phyloP scores from a whole-genome alignment of 2,329 filamentous ascomycete genomes.

The Diaporthe australafricana region DNA sequence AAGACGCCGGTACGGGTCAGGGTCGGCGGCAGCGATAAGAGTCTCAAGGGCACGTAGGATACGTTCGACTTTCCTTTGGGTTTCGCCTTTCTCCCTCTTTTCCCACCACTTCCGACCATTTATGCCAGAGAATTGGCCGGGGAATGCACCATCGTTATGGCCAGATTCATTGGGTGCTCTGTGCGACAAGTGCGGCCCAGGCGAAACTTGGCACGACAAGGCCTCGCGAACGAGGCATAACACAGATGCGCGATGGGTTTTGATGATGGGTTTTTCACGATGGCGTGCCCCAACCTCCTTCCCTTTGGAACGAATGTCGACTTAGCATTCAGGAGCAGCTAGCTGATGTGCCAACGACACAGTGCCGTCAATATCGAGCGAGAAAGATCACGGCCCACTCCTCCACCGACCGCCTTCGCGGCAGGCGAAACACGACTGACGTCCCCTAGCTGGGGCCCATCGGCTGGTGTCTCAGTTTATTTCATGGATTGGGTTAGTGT shows the following conservation, averaged over 20 bases:
- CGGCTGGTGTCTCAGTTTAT: not conserved
- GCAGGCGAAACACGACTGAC: conserved; percentile 34
- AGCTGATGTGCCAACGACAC: conserved; percentile 25
- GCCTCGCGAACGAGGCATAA: too few species aligned
- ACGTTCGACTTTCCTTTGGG: conserved; percentile 10
- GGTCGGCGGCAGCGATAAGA: conserved; percentile 43
- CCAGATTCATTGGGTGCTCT: not conserved
- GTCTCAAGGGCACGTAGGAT: conserved; percentile 42
- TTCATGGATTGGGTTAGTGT: too few species aligned
- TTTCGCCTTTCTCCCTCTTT: not conserved
- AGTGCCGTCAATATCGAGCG: conserved; percentile 20
- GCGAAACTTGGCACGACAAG: not conserved
- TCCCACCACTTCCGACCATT: not conserved
- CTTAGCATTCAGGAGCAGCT: not conserved
- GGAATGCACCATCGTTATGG: not conserved
- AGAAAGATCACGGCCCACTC: conserved; percentile 31
- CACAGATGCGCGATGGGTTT: not conserved
- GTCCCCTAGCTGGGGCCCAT: too few species aligned
- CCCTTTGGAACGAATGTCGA: not conserved
- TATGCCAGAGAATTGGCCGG: not conserved
- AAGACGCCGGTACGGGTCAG: conserved; percentile 59
- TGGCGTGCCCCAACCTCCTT: not conserved
- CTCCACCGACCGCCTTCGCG: conserved; percentile 25
- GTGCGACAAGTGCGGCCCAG: not conserved
- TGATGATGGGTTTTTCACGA: not conserved